A percentile compares a stretch with the other conserved stretches of the same genome.
Conservation (phyloP, 129 eudicot species). For the Apium graveolens region DNA sequence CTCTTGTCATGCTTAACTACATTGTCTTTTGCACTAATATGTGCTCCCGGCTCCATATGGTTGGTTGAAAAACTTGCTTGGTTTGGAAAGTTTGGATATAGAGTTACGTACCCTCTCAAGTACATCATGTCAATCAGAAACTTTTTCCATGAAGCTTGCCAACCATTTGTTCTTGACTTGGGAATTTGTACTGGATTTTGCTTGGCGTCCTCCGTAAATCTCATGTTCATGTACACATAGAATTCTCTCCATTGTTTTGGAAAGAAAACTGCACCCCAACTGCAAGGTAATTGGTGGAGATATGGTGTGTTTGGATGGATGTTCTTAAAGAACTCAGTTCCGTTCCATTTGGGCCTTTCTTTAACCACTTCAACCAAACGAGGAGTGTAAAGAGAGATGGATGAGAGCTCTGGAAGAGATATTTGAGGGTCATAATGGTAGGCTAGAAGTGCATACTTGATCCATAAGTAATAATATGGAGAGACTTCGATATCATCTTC, state of each 20-base stretch:
- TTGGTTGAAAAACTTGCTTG: constrained; percentile 93
- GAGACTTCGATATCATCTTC: constrained; percentile 97
- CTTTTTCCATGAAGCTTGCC: constrained; percentile 99
- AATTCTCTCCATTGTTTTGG: constrained; percentile 96
- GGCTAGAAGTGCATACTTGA: constrained; percentile 74
- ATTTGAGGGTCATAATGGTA: constrained; percentile 94
- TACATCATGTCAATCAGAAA: constrained; percentile 95
- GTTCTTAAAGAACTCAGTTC: constrained; percentile 65
- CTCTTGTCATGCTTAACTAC: constrained; percentile 69
- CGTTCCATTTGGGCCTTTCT: constrained; percentile 94
- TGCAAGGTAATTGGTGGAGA: constrained; percentile 87
- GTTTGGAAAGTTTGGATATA: constrained; percentile 86
- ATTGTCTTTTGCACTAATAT: constrained; percentile 79
- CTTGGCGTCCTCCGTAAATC: constrained; percentile 80
- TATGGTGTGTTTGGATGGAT: constrained; percentile 98
- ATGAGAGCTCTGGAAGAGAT: constrained; percentile 85
- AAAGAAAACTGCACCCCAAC: constrained; percentile 98
- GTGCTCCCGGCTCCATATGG: constrained; percentile 98
- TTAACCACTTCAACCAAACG: constrained; percentile 82
- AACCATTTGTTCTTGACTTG: constrained; percentile 83
- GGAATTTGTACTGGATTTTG: constrained; percentile 93
- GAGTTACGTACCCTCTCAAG: constrained; percentile 77
- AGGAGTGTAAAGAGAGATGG: constrained; percentile 88
- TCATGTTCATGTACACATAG: constrained; percentile 96
- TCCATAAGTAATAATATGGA: constrained; percentile 82